Base-by-base conservation (phyloP, 139 green algal genomes). In the Chlamydomonas schloesseri region DNA sequence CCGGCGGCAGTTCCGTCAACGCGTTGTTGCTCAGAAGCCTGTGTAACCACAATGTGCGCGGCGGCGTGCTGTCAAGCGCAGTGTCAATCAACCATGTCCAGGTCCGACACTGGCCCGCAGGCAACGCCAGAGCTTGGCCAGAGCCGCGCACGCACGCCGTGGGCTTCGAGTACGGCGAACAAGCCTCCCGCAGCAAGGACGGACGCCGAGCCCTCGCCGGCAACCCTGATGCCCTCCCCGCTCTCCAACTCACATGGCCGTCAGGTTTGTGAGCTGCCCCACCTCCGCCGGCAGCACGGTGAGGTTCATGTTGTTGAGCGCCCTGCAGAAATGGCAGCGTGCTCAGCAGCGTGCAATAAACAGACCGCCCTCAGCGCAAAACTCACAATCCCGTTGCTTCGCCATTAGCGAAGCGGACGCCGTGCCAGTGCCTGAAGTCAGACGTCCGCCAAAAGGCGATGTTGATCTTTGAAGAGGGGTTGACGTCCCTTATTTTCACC, bases 11-110 rank as follows among this genome's bases (percentile, higher is more conserved):
- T 47, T 85, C 65, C 31, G 79, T 46, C 1, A 85, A 31, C 6
- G 47, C n/a, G 47, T 85, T 85, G 47, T 85, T 85, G 67, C 79
- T 85, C 10, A 85, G 46, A 47, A 85, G 42, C 65, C 79, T 85
- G 79, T 53, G 34, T 1, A 50, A n/a, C n/a, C n/a, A n/a, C n/a
- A n/a, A n/a, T n/a, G n/a, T n/a, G n/a, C n/a, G n/a, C n/a, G n/a
- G n/a, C n/a, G n/a, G n/a, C n/a, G n/a, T n/a, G n/a, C n/a, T n/a
- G n/a, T n/a, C 42, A 50, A 50, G 42, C 42, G 42, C 5, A 50
- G 42, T n/a, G 42, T 50, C 42, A 50, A 50, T 50, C n/a, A n/a
- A n/a, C n/a, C n/a, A n/a, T n/a, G n/a, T n/a, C n/a, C n/a, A n/a
- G n/a, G n/a, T n/a, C n/a, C n/a, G n/a, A n/a, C n/a, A n/a, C n/a